Percentiles rank a stretch among this genome's conserved stretches.
Evolutionary conservation across 352 stramenopile species (phyloP).

Genomic region (Phytophthora crassamura): DNA sequence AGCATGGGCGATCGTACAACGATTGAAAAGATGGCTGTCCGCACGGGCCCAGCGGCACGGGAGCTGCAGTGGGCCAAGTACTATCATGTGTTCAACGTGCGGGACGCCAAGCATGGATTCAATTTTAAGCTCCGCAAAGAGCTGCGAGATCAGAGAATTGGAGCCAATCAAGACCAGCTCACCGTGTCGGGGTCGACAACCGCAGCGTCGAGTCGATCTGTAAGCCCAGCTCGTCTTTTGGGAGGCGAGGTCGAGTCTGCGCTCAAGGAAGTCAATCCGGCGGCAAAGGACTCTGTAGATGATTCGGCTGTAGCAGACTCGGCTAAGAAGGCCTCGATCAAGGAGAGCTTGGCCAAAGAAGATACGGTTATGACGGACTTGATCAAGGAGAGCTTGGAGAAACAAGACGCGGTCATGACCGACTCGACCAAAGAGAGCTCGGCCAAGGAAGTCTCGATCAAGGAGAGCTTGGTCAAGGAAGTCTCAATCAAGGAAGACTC

Average conservation of each 20-base stretch:
- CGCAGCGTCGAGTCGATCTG: slow-evolving; percentile 35
- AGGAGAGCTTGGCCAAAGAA: not conserved
- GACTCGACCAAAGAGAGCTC: too few relatives aligned
- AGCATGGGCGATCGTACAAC: slow-evolving; percentile 56
- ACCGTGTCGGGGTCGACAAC: slow-evolving; percentile 40
- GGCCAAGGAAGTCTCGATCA: too few relatives aligned
- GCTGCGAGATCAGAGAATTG: slow-evolving; percentile 51
- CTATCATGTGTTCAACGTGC: slow-evolving; percentile 60
- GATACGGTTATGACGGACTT: too few relatives aligned
- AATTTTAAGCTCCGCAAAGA: slow-evolving; percentile 80
- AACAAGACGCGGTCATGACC: too few relatives aligned
- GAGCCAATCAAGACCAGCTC: slow-evolving; percentile 17
- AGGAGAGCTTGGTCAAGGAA: not conserved
- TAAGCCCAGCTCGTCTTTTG: slow-evolving; percentile 27
- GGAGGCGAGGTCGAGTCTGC: slow-evolving; percentile 1
- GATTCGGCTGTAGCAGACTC: too few relatives aligned
- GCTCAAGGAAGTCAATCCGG: not conserved
- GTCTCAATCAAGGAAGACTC: not conserved
- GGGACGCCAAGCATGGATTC: slow-evolving; percentile 68
- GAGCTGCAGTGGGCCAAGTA: slow-evolving; percentile 69
- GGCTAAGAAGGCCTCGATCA: too few relatives aligned
- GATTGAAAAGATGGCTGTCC: slow-evolving; percentile 63
- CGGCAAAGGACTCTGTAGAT: too few relatives aligned
- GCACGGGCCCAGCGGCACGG: slow-evolving; percentile 56
- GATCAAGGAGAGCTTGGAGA: too few relatives aligned